Percentiles rank a stretch among this genome's conserved stretches.
Evolutionary conservation across 2,329 filamentous ascomycete species (phyloP).

Genomic region (Stachybotrys echinatus): DNA sequence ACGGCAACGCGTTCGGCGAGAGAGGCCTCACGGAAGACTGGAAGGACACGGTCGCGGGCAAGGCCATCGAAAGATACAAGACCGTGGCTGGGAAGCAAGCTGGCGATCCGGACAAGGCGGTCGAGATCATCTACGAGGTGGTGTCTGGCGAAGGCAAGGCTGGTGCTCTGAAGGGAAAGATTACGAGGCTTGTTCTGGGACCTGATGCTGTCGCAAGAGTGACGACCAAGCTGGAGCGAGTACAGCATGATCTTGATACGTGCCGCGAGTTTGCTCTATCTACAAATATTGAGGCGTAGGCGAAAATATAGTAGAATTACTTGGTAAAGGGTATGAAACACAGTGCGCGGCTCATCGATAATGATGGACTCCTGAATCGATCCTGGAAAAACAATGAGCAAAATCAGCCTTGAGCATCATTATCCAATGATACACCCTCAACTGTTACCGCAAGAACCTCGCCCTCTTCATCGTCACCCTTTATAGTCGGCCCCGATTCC

Average conservation of each 20-base stretch:
- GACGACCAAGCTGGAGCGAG: slow-evolving; percentile 13
- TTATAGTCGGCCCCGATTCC: too few species aligned
- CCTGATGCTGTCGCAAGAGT: slow-evolving; percentile 24
- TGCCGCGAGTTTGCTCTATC: neutral
- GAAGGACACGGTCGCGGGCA: slow-evolving; percentile 18
- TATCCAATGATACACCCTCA: too few species aligned
- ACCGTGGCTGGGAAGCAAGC: slow-evolving; percentile 25
- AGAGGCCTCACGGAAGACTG: slow-evolving; percentile 17
- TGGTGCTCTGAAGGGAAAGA: slow-evolving; percentile 15
- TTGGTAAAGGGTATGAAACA: neutral
- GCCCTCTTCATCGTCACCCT: too few species aligned
- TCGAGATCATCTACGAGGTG: slow-evolving; percentile 30
- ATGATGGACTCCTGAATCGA: too few species aligned
- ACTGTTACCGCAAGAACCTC: too few species aligned
- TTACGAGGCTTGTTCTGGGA: slow-evolving; percentile 26
- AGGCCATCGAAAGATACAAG: slow-evolving; percentile 17
- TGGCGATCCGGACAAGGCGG: slow-evolving; percentile 33
- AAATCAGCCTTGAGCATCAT: too few species aligned
- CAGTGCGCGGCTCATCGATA: too few species aligned
- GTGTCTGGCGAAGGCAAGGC: slow-evolving; percentile 22
- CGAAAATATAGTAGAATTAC: neutral
- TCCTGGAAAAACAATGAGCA: too few species aligned
- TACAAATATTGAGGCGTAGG: neutral
- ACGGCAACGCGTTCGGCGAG: slow-evolving; percentile 14
- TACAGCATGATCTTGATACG: slow-evolving; percentile 10